Conservation (phyloP, 345 rosid species). For the Geranium rotundifolium region DNA sequence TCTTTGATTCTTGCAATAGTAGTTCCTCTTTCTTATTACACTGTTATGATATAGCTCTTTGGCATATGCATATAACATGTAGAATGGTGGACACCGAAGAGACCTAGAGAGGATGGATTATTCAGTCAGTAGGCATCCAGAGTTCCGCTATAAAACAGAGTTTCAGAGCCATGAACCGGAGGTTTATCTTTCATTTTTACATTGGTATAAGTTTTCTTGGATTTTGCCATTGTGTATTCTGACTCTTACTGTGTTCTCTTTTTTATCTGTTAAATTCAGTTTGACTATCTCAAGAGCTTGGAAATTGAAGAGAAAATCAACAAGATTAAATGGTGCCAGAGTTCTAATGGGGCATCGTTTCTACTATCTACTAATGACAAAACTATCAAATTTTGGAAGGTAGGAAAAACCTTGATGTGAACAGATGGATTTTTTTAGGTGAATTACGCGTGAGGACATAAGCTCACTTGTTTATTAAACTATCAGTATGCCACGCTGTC, state of each 20-base stretch:
- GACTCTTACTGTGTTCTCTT: background rate
- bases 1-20: constrained; percentile 4
- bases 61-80: constrained; percentile 15
- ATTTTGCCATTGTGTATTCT: constrained; percentile 2
- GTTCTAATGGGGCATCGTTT: constrained; percentile 70
- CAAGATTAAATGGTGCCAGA: constrained; percentile 90
- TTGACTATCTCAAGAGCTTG: constrained; percentile 95
- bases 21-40: constrained; percentile 3
- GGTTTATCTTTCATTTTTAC: constrained; percentile 25
- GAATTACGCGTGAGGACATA: background rate
- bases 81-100: constrained; percentile 55
- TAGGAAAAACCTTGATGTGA: constrained; percentile 13
- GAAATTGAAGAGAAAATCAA: constrained; percentile 98
- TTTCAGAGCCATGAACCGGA: constrained; percentile 97
- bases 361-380: constrained; percentile 85
- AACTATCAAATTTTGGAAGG: constrained; percentile 92
- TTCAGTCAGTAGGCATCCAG: constrained; percentile 49
- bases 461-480: background rate
- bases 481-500: no score
- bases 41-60: constrained; percentile 8
- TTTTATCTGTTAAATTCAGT: constrained; percentile 28
- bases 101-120: constrained; percentile 61
- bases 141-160: constrained; percentile 83
- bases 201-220: background rate
- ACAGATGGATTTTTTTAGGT: background rate